phyloP scores from a whole-genome alignment of 2,329 filamentous ascomycete genomes.

The Claviceps pazoutovae region DNA sequence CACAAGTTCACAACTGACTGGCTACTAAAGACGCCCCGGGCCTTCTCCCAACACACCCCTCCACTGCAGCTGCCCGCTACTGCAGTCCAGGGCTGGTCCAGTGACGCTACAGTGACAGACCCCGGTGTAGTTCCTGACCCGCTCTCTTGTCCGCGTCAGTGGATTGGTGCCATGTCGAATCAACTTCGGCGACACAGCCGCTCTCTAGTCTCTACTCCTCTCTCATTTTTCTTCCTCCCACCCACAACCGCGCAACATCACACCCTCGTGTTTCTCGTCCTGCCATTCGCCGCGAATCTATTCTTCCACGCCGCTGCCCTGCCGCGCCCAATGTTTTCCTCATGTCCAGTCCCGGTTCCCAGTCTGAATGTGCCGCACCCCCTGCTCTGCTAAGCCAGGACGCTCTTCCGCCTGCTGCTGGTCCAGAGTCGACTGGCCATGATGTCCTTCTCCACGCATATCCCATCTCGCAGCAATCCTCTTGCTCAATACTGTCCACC shows the following conservation, averaged over 20 bases:
- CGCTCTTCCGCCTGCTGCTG: constrained; percentile 1
- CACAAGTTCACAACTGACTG: not conserved
- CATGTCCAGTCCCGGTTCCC: constrained; percentile 40
- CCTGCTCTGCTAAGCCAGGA: constrained; percentile 28
- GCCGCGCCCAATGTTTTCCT: constrained; percentile 39
- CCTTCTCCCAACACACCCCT: not conserved
- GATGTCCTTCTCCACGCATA: constrained; percentile 1
- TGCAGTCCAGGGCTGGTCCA: not conserved
- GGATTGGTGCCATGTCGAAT: not conserved
- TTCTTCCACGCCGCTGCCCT: constrained; percentile 12
- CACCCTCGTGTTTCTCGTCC: constrained; percentile 7
- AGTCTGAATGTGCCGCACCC: constrained; percentile 41
- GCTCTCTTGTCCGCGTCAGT: not conserved
- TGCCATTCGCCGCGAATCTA: constrained; percentile 11
- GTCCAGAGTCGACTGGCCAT: constrained; percentile 8
- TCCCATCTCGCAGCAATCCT: not conserved
- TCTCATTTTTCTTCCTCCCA: constrained; percentile 7
- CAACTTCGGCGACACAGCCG: constrained; percentile 3
- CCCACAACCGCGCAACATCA: constrained; percentile 9
- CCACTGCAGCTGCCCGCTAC: not conserved
- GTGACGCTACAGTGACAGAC: constrained; percentile 2
- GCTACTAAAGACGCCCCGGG: not conserved
- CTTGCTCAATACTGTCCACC: constrained; percentile 1
- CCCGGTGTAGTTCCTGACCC: constrained; percentile 1
- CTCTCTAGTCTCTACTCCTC: constrained; percentile 1